A percentile compares a stretch with the other conserved stretches of the same genome.
These are phyloP conservation scores for Yamadazyma atmosphaerica DNA, from an alignment of 1,139 yeast species.

Conservation along the genomic window DNA sequence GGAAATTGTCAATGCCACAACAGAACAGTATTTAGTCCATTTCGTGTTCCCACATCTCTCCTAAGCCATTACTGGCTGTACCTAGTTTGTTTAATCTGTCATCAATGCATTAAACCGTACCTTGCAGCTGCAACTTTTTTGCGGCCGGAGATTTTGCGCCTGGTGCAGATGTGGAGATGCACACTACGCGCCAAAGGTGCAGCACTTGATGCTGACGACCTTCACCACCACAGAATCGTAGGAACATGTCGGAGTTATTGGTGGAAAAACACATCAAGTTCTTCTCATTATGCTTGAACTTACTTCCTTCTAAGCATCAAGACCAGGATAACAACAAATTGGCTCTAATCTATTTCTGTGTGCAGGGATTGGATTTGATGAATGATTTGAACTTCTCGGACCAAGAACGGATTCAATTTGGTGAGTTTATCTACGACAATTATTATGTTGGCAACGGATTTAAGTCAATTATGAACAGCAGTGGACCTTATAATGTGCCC, in stretches of 20 bases:
- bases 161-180: neutral
- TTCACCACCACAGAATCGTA: too few species aligned
- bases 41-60: too few species aligned
- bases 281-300: constrained; percentile 49
- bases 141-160: too few species aligned
- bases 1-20: too few species aligned
- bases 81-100: too few species aligned
- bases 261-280: constrained; percentile 47
- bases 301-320: constrained; percentile 52
- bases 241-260: constrained; percentile 13
- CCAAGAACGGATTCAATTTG: constrained; percentile 29
- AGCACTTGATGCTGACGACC: too few species aligned
- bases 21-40: too few species aligned
- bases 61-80: neutral
- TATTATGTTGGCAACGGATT: constrained; percentile 46
- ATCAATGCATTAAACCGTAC: too few species aligned
- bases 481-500: constrained; percentile 52
- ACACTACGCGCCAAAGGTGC: too few species aligned
- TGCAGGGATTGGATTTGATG: constrained; percentile 61
- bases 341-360: constrained; percentile 64
- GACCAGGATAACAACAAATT: constrained; percentile 66
- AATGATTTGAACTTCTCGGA: constrained; percentile 32
- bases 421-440: constrained; percentile 50
- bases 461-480: constrained; percentile 46
- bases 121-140: neutral